A percentile compares a stretch with the other conserved stretches of the same genome.
These are phyloP conservation scores for Vanrija humicola DNA, from an alignment of 1,284 basidiomycete genomes.

Conservation along the genomic window DNA sequence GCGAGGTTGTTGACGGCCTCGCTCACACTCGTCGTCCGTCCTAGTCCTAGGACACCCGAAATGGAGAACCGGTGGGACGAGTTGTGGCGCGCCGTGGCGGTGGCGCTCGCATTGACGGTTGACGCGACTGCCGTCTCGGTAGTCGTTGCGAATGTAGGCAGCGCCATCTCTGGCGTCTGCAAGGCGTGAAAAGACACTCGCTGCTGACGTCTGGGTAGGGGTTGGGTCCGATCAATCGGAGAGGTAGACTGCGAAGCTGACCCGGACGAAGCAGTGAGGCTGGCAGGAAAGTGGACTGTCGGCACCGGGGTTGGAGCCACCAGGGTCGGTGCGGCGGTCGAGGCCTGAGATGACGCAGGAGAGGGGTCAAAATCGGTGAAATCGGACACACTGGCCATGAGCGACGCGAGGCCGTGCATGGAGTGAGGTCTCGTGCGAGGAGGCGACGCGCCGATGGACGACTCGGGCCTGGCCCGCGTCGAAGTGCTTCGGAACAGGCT, in stretches of 20 bases:
- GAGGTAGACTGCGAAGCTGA: not conserved
- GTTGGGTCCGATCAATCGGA: slow-evolving; percentile 5
- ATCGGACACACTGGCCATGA: slow-evolving; percentile 13
- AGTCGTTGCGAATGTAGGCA: slow-evolving; percentile 34
- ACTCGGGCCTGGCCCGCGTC: slow-evolving; percentile 8
- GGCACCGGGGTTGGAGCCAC: slow-evolving; percentile 10
- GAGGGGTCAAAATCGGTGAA: slow-evolving; percentile 8
- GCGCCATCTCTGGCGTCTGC: slow-evolving; percentile 6
- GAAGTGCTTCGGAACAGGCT: slow-evolving; percentile 35
- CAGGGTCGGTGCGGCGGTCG: slow-evolving; percentile 2
- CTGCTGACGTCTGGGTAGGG: slow-evolving; percentile 12
- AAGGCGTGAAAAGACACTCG: slow-evolving; percentile 38
- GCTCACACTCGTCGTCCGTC: slow-evolving; percentile 17
- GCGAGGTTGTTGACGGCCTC: slow-evolving; percentile 33
- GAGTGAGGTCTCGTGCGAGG: slow-evolving; percentile 18
- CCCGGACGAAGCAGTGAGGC: not conserved
- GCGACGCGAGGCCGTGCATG: slow-evolving; percentile 24
- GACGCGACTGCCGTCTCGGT: slow-evolving; percentile 27
- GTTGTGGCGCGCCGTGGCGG: not conserved
- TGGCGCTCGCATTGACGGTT: slow-evolving; percentile 6
- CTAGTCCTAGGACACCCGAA: slow-evolving; percentile 36
- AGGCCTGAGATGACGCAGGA: not conserved
- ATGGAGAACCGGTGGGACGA: slow-evolving; percentile 34
- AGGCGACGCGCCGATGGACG: slow-evolving; percentile 3
- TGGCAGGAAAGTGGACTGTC: slow-evolving; percentile 15